Evolutionary conservation across 331 rosid genomes (phyloP).

Genomic region (Quercus lobata): DNA sequence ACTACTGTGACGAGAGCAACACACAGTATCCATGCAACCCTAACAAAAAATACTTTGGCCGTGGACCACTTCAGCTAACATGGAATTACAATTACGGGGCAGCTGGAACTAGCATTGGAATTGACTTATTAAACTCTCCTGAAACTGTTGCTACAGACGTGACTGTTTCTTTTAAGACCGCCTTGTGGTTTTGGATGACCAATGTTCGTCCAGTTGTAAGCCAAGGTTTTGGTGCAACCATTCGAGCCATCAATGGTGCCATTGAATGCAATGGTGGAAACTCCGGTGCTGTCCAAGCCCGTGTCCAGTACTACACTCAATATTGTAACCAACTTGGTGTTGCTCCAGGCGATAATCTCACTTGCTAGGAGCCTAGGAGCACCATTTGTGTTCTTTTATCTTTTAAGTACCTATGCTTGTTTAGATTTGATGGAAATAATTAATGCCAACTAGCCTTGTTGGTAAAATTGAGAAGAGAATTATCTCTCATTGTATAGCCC

Average conservation of each 20-base stretch:
- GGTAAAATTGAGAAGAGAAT: no score
- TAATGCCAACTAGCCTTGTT: no score
- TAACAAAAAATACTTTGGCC: slow-evolving; percentile 59
- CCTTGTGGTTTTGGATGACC: slow-evolving; percentile 72
- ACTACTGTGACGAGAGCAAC: slow-evolving; percentile 59
- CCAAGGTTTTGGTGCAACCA: slow-evolving; percentile 46
- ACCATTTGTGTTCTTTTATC: no score
- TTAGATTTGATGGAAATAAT: no score
- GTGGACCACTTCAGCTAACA: slow-evolving; percentile 80
- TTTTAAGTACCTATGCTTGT: no score
- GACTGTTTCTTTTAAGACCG: slow-evolving; percentile 58
- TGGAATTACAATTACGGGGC: slow-evolving; percentile 89
- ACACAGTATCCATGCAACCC: slow-evolving; percentile 54
- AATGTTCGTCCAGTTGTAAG: slow-evolving; percentile 36
- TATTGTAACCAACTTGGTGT: slow-evolving; percentile 40
- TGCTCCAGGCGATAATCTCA: slow-evolving; percentile 43
- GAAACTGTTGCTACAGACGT: slow-evolving; percentile 54
- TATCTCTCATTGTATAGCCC: no score
- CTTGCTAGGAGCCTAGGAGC: slow-evolving; percentile 14
- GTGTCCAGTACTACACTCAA: slow-evolving; percentile 23
- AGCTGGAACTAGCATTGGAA: slow-evolving; percentile 43
- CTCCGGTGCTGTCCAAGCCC: slow-evolving; percentile 28
- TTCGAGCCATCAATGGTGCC: slow-evolving; percentile 50
- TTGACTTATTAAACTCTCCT: slow-evolving; percentile 60
- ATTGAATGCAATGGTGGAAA: slow-evolving; percentile 47